phyloP scores from a whole-genome alignment of 257 asterid species.

The Plantago ovata region DNA sequence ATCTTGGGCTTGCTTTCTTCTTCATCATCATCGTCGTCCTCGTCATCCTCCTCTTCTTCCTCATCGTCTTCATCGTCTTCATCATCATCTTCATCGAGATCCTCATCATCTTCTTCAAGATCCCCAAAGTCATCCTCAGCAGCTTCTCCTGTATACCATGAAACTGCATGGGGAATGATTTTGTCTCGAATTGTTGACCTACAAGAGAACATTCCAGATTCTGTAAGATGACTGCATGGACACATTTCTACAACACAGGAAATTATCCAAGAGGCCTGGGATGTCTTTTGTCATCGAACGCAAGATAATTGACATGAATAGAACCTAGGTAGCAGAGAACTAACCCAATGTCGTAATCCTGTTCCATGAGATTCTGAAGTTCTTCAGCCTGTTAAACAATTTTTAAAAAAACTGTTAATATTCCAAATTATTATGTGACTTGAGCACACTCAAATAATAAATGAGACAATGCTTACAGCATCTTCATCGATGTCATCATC shows the following conservation, averaged over 20 bases:
- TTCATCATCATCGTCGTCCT: constrained; percentile 17
- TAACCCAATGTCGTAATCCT: constrained; percentile 84
- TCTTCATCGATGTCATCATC: constrained; percentile 83
- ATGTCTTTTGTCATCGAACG: too few species aligned
- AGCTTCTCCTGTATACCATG: constrained; percentile 95
- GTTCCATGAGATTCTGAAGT: constrained; percentile 80
- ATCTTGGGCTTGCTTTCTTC: constrained; percentile 36
- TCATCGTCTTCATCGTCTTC: constrained; percentile 45
- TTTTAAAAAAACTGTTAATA: not conserved
- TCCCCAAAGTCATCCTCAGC: constrained; percentile 53
- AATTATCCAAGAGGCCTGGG: not conserved
- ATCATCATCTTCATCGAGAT: constrained; percentile 32
- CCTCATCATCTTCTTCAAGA: constrained; percentile 46
- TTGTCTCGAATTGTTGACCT: constrained; percentile 83
- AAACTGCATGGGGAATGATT: constrained; percentile 85
- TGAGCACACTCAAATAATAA: not conserved
- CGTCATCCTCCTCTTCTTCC: constrained; percentile 37
- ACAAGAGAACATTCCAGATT: constrained; percentile 9
- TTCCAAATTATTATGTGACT: not conserved
- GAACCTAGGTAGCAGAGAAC: too few species aligned
- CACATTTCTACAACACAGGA: not conserved
- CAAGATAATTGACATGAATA: too few species aligned
- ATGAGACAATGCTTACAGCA: constrained; percentile 44
- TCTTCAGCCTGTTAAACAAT: constrained; percentile 59
- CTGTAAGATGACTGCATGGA: not conserved